Evolutionary conservation across 192 early-diverging fungal species (phyloP), one percentile per base, ranked within the genome.

Genomic region (Backusella tuberculispora): DNA sequence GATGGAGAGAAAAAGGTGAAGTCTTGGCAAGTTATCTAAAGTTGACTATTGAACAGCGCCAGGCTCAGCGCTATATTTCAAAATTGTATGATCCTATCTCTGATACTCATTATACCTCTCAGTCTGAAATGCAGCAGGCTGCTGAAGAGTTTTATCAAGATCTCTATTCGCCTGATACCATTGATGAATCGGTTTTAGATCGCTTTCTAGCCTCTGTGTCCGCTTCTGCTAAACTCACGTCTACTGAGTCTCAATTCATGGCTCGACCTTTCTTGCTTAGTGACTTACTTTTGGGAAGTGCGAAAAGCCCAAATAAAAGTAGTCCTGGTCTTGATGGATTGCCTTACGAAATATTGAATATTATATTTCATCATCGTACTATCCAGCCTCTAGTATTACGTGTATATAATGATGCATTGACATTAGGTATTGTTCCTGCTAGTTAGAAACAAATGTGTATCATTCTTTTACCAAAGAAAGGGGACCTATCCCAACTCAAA

Each of bases 391-490:
- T 67, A 37, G 21, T 21, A 19, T 6, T 53, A 6, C 41, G 24
- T 44, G 47, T 72, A 24, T 72, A 60, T 37, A 60, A 53, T 41
- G 48, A 60, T 46, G 66, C 64, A 12, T 37, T 63, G 4, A 38
- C 14, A 26, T 15, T 26, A 29, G 74, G 38, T 19, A 38, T n/a
- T 15, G 26, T 76, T 19, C 74, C 74, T 19, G 17, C 67, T 1
- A 44, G 38, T 1, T 76, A 66, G 74, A 26, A 38, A 3, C 4
- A 17, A 4, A 80, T 75, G 1, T 46, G 63, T 43, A 76, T 80
- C 73, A 53, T 69, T 29, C 50, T 78, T 13, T 65, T 80, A 10
- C 64, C 37, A 46, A 83, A 80, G 48, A 83, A 77, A 63, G 78
- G 78, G 1, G 76, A 79, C 24, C 24, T 73, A 10, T 26, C 48